Evolutionary conservation across 2,329 filamentous ascomycete genomes (phyloP).

Genomic region (Claviceps pusilla): DNA sequence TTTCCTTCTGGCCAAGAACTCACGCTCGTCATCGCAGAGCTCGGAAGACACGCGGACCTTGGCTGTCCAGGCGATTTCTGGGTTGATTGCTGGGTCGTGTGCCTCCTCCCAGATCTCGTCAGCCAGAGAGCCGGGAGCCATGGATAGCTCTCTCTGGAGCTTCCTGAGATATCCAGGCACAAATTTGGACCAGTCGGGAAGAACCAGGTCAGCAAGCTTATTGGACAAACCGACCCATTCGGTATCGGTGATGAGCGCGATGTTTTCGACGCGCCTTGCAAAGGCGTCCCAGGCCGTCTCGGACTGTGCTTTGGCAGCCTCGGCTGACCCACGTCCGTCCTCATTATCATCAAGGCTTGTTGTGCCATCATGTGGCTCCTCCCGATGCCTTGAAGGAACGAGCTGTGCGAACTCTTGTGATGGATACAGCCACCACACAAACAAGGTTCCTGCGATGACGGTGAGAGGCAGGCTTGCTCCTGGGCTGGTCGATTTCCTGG

Average conservation of each 20-base stretch:
- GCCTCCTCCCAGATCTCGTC: constrained; percentile 91
- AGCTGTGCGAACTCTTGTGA: constrained; percentile 27
- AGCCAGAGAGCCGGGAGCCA: constrained; percentile 74
- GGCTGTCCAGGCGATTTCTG: constrained; percentile 73
- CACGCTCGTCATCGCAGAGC: constrained; percentile 69
- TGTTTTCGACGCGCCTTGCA: constrained; percentile 30
- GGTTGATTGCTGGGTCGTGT: constrained; percentile 67
- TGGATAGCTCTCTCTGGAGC: constrained; percentile 73
- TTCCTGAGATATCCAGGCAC: constrained; percentile 68
- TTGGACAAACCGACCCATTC: constrained; percentile 42
- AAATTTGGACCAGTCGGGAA: constrained; percentile 68
- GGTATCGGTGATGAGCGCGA: constrained; percentile 39
- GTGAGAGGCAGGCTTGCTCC: constrained; percentile 15
- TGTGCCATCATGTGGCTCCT: neutral
- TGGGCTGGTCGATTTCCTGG: neutral
- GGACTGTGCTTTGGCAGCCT: constrained; percentile 10
- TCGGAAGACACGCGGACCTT: constrained; percentile 66
- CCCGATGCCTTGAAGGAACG: constrained; percentile 9
- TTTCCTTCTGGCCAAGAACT: constrained; percentile 55
- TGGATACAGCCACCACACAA: constrained; percentile 30
- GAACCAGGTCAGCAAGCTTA: constrained; percentile 51
- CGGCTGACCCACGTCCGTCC: constrained; percentile 8
- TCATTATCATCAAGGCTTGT: constrained; percentile 4
- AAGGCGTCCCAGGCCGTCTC: constrained; percentile 34
- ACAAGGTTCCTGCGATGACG: constrained; percentile 21